A percentile compares a stretch with the other conserved stretches of the same genome.
Conservation (phyloP, 2,329 filamentous ascomycete species). For the Rutstroemia sydowiana region DNA sequence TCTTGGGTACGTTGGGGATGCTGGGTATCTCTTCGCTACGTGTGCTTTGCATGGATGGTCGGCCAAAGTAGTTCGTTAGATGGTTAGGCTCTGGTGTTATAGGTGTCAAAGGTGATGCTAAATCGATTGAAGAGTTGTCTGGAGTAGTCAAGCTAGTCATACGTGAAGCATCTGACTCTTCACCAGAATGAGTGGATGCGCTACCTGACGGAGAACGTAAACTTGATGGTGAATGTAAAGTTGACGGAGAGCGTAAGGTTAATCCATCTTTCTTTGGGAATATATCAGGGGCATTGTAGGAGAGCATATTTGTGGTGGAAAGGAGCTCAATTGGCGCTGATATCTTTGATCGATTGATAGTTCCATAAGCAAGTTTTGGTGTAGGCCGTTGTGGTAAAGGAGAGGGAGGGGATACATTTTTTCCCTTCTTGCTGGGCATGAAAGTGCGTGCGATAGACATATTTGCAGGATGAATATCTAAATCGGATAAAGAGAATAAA, state of each 20-base stretch:
- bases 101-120: constrained; percentile 37
- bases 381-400: constrained; percentile 22
- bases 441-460: constrained; percentile 63
- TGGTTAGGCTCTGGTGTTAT: constrained; percentile 51
- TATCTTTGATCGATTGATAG: constrained; percentile 55
- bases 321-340: constrained; percentile 80
- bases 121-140: constrained; percentile 35
- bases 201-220: constrained; percentile 6
- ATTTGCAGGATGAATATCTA: constrained; percentile 18
- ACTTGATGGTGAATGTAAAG: no score
- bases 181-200: constrained; percentile 40
- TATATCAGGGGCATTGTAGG: constrained; percentile 88
- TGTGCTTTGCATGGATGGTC: constrained; percentile 30
- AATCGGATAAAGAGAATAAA: constrained; percentile 10
- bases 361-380: constrained; percentile 23
- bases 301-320: constrained; percentile 93
- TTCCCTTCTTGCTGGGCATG: constrained; percentile 55
- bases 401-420: constrained; percentile 31
- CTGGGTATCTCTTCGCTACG: constrained; percentile 17
- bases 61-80: constrained; percentile 57
- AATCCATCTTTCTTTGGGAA: constrained; percentile 28
- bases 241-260: no score
- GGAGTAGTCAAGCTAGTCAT: constrained; percentile 39
- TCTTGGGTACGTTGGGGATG: constrained; percentile 61
- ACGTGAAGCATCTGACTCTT: constrained; percentile 62